Conservation (phyloP, 306 rosid genomes). For the Oxytropis ochrocephala region DNA sequence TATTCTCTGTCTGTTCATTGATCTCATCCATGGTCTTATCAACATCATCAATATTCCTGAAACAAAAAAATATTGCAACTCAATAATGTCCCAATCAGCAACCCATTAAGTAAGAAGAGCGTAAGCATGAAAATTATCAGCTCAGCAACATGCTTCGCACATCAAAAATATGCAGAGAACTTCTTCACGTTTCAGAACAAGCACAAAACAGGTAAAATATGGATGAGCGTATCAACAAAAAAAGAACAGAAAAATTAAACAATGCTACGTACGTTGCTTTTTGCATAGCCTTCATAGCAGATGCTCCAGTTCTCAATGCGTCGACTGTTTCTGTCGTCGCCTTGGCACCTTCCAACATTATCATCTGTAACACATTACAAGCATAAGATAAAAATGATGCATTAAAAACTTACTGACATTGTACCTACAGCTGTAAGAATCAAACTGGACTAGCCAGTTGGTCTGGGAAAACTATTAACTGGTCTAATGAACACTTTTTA, state of each 20-base stretch:
- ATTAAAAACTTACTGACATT: neutral
- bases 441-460: neutral
- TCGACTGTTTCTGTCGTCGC: constrained; percentile 99
- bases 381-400: neutral
- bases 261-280: constrained; percentile 66
- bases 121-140: neutral
- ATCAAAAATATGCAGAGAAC: neutral
- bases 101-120: neutral
- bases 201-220: neutral
- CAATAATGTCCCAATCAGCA: constrained; percentile 6
- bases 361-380: constrained; percentile 59
- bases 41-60: constrained; percentile 93
- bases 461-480: neutral
- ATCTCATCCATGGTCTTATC: constrained; percentile 99
- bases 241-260: neutral
- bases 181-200: neutral
- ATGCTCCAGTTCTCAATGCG: constrained; percentile 94
- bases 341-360: constrained; percentile 96
- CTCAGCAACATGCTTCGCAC: neutral
- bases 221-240: neutral
- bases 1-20: constrained; percentile 93
- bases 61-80: constrained; percentile 5
- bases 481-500: neutral
- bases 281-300: constrained; percentile 99
- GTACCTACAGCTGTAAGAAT: neutral